Percentiles rank a stretch among this genome's conserved stretches.
Conservation (phyloP, 2,329 filamentous ascomycete genomes). For the Metarhizium robertsii region DNA sequence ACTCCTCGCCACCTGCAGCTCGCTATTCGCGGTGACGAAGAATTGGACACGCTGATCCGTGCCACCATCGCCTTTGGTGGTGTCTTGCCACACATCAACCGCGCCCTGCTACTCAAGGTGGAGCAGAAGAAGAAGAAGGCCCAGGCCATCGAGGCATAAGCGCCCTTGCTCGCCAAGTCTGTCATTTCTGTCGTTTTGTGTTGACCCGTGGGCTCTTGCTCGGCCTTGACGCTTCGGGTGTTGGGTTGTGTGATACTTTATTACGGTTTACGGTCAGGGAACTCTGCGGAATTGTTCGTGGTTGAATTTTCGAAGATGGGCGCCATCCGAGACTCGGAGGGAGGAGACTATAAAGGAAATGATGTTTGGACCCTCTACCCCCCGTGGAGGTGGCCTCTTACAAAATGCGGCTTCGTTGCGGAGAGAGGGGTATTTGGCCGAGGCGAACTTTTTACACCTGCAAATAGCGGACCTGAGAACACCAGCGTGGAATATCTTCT, state of each 20-base stretch:
- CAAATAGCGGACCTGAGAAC: neutral
- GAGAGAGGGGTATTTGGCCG: neutral
- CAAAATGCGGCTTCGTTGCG: neutral
- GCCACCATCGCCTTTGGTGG: slow-evolving; percentile 97
- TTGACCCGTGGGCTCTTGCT: slow-evolving; percentile 2
- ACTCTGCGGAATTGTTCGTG: slow-evolving; percentile 1
- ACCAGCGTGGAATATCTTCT: neutral
- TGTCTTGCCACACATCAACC: slow-evolving; percentile 98
- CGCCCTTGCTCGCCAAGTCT: neutral
- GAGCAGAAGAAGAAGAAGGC: slow-evolving; percentile 98
- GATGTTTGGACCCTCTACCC: neutral
- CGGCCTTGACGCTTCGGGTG: slow-evolving; percentile 1
- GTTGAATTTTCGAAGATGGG: neutral
- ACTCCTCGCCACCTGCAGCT: slow-evolving; percentile 96
- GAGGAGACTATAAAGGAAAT: neutral
- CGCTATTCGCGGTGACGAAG: slow-evolving; percentile 96
- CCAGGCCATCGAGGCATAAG: slow-evolving; percentile 38
- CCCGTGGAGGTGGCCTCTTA: neutral
- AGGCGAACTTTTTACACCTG: neutral
- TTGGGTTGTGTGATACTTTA: slow-evolving; percentile 1
- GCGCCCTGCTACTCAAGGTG: slow-evolving; percentile 87
- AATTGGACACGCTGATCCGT: slow-evolving; percentile 93
- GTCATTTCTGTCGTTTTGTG: slow-evolving; percentile 9
- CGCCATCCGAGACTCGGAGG: neutral
- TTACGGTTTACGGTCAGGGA: slow-evolving; percentile 2